phyloP scores from a whole-genome alignment of 1,284 basidiomycete species.

The Moesziomyces sp. region DNA sequence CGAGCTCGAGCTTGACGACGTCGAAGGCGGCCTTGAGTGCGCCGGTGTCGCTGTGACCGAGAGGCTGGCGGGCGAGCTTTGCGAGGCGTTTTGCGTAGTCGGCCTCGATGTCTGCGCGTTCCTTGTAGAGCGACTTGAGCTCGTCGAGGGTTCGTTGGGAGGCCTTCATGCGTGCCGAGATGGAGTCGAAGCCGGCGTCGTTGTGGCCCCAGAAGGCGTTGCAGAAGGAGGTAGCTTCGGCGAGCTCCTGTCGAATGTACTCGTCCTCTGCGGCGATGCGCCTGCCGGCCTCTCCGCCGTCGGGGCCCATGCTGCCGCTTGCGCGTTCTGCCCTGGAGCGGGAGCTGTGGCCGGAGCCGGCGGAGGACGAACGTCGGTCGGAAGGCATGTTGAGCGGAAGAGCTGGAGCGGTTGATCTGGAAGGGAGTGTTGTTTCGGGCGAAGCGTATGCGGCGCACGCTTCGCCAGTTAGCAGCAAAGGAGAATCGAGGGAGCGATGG shows the following conservation, averaged over 20 bases:
- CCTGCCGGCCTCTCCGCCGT: slow-evolving; percentile 55
- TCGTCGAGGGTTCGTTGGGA: slow-evolving; percentile 90
- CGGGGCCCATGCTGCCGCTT: slow-evolving; percentile 49
- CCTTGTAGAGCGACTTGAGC: slow-evolving; percentile 85
- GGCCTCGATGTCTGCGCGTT: slow-evolving; percentile 88
- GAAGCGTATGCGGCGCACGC: no score
- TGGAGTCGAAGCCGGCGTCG: slow-evolving; percentile 88
- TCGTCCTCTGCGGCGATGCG: slow-evolving; percentile 59
- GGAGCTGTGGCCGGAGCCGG: slow-evolving; percentile 50
- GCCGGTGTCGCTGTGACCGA: slow-evolving; percentile 93
- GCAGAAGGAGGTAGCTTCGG: slow-evolving; percentile 80
- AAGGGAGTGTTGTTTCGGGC: no score
- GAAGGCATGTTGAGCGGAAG: slow-evolving; percentile 37
- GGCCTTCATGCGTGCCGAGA: slow-evolving; percentile 86
- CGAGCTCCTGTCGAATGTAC: slow-evolving; percentile 52
- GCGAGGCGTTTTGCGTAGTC: slow-evolving; percentile 89
- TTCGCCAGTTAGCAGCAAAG: no score
- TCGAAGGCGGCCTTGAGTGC: slow-evolving; percentile 83
- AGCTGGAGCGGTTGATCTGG: neutral
- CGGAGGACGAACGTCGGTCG: slow-evolving; percentile 46
- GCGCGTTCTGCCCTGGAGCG: slow-evolving; percentile 39
- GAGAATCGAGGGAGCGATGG: no score
- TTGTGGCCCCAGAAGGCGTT: slow-evolving; percentile 86
- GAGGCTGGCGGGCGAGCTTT: slow-evolving; percentile 80
- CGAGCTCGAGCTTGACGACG: slow-evolving; percentile 82